Percentiles rank a stretch among this genome's conserved stretches.
Conservation (phyloP, 176 grass and related monocot genomes). For the Tuctoria greenei region DNA sequence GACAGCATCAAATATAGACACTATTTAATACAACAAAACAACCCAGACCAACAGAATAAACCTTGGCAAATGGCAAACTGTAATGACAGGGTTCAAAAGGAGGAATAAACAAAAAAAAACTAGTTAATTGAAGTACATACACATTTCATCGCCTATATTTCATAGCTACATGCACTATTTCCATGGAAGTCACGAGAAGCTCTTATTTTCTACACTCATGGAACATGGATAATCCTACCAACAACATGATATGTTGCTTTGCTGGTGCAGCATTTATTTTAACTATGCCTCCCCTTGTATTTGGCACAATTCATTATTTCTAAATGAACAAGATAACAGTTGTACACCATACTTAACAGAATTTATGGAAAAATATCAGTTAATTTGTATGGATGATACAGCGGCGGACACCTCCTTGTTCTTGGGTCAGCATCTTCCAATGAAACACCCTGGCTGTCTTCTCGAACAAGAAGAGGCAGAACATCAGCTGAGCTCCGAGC, state of each 20-base stretch:
- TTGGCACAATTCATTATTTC: background rate
- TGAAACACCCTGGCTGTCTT: constrained; percentile 71
- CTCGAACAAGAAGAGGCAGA: constrained; percentile 80
- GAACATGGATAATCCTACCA: constrained; percentile 17
- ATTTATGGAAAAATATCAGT: constrained; percentile 33
- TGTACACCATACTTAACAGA: constrained; percentile 1
- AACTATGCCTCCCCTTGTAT: background rate
- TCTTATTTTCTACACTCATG: constrained; percentile 28
- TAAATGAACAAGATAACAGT: constrained; percentile 36
- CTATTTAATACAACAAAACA: background rate
- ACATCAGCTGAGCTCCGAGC: constrained; percentile 66
- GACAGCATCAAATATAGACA: background rate
- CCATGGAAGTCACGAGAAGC: background rate
- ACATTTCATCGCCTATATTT: background rate
- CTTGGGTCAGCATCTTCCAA: constrained; percentile 89
- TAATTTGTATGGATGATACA: constrained; percentile 71
- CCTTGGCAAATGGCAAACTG: background rate
- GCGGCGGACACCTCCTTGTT: constrained; percentile 69
- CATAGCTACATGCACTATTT: background rate
- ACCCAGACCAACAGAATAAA: background rate
- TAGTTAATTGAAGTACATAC: constrained; percentile 7
- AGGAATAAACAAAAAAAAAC: background rate
- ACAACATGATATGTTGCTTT: constrained; percentile 16
- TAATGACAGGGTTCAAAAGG: background rate
- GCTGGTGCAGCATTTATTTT: constrained; percentile 39